Evolutionary conservation across 805 yeast genomes (phyloP), one percentile per base, ranked within the genome.

Genomic region (Suhomyces faveliae): DNA sequence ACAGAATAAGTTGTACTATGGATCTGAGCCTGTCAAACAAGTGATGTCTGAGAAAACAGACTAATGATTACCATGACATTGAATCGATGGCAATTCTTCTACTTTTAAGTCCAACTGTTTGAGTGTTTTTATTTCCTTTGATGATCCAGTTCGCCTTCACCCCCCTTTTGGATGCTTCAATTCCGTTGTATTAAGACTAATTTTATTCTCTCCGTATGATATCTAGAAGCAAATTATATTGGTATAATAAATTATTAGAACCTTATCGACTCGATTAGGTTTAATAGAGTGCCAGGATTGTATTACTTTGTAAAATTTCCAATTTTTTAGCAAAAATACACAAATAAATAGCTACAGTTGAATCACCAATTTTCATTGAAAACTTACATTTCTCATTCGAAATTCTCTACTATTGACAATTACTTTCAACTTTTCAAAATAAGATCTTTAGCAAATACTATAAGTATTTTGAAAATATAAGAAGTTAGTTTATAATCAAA

Each of bases 1-100:
- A 63, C 97, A 94, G 61, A 92, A 94, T 64, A 84, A 85, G 15
- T 76, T 94, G 40, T 94, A 94, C 64, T 80, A 86, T 59, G 96
- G 89, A 58, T 81, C 88, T 9, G 98, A 92, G 66, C 97, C 98
- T 1, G 98, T 92, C 43, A 90, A 91, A 66, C 90, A 87, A 69
- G 97, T 92, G 19, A 77, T 62, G 74, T 66, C 49, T 52, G 54
- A 71, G 56, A 51, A 58, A 52, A 63, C 61, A 8, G 66, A 62
- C 49, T 62, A 35, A 37, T 27, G 30, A 27, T n/a, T 15, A 27
- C 30, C n/a, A n/a, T 27, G 10, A 21, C n/a, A n/a, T 8, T 13
- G 37, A 15, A 9, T 15, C n/a, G 11, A 5, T 12, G 30, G 10
- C 27, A 2, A 33, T 12, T 15, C 19, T 33, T 5, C 37, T 15